Evolutionary conservation across 2,329 filamentous ascomycete genomes (phyloP).

Genomic region (Epichloe typhina): DNA sequence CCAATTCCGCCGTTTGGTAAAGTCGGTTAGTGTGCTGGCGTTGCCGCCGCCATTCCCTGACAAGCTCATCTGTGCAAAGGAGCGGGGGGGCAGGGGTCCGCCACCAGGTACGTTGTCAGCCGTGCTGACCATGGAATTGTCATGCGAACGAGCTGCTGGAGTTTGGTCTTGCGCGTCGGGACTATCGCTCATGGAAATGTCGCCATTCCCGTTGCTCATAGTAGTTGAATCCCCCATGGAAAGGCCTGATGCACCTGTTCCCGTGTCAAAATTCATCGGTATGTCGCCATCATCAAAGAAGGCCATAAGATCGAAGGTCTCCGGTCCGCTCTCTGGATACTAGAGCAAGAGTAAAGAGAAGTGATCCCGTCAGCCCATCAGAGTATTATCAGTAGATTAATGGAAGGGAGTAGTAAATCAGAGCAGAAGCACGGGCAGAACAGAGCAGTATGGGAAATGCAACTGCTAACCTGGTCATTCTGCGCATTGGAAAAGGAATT

Average conservation of each 20-base stretch:
- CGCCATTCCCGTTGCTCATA: constrained; percentile 10
- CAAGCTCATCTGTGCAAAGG: constrained; percentile 20
- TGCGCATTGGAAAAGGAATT: constrained; percentile 2
- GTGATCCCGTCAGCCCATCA: constrained; percentile 1
- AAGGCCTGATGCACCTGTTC: constrained; percentile 11
- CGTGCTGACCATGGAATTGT: constrained; percentile 22
- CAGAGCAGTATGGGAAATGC: background rate
- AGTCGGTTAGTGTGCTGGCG: constrained; percentile 38
- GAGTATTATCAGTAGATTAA: background rate
- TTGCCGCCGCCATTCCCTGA: constrained; percentile 11
- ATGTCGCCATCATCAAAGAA: constrained; percentile 30
- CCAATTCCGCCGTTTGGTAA: constrained; percentile 59
- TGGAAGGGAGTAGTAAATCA: background rate
- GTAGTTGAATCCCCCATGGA: constrained; percentile 11
- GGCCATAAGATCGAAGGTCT: constrained; percentile 28
- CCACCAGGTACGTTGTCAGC: constrained; percentile 27
- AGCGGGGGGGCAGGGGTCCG: constrained; percentile 26
- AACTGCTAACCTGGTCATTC: constrained; percentile 4
- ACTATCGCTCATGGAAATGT: constrained; percentile 7
- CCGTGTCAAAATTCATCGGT: constrained; percentile 29
- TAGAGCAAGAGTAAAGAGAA: background rate
- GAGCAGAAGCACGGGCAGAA: background rate
- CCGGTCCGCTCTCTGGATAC: constrained; percentile 12
- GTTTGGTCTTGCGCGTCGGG: constrained; percentile 16
- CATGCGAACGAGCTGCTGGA: constrained; percentile 11